These are phyloP conservation scores for Torulaspora quercuum DNA, from an alignment of 805 yeast genomes.

Conservation along the genomic window DNA sequence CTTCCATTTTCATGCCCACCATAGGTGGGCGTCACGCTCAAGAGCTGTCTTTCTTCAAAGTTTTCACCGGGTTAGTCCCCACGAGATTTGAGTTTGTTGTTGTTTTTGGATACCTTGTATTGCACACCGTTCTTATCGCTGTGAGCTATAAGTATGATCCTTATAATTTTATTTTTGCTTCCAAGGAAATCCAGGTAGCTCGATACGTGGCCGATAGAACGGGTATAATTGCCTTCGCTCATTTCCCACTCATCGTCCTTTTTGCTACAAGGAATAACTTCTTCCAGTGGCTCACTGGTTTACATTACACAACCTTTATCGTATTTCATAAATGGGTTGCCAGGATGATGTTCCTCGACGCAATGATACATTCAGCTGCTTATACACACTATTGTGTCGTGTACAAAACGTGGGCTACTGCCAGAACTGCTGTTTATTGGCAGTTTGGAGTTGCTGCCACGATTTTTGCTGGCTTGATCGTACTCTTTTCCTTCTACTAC, in stretches of 20 bases:
- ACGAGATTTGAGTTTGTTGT: slow-evolving; percentile 22
- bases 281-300: slow-evolving; percentile 54
- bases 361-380: slow-evolving; percentile 39
- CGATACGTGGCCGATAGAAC: slow-evolving; percentile 44
- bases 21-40: slow-evolving; percentile 19
- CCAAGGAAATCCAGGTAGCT: slow-evolving; percentile 19
- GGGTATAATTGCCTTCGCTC: slow-evolving; percentile 44
- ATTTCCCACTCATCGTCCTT: slow-evolving; percentile 53
- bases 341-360: slow-evolving; percentile 38
- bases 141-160: slow-evolving; percentile 18
- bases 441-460: slow-evolving; percentile 43
- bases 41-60: slow-evolving; percentile 11
- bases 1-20: slow-evolving; percentile 17
- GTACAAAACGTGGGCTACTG: slow-evolving; percentile 7
- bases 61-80: slow-evolving; percentile 20
- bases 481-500: slow-evolving; percentile 31
- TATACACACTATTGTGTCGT: slow-evolving; percentile 38
- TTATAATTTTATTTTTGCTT: slow-evolving; percentile 13
- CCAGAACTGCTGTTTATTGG: slow-evolving; percentile 32
- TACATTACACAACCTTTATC: slow-evolving; percentile 61
- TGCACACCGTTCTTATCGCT: slow-evolving; percentile 16
- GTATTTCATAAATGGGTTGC: slow-evolving; percentile 60
- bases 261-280: slow-evolving; percentile 75
- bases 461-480: slow-evolving; percentile 28
- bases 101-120: slow-evolving; percentile 16